These are phyloP conservation scores for Globisporangium takayamanum DNA, from an alignment of 352 stramenopile species.

Conservation along the genomic window DNA sequence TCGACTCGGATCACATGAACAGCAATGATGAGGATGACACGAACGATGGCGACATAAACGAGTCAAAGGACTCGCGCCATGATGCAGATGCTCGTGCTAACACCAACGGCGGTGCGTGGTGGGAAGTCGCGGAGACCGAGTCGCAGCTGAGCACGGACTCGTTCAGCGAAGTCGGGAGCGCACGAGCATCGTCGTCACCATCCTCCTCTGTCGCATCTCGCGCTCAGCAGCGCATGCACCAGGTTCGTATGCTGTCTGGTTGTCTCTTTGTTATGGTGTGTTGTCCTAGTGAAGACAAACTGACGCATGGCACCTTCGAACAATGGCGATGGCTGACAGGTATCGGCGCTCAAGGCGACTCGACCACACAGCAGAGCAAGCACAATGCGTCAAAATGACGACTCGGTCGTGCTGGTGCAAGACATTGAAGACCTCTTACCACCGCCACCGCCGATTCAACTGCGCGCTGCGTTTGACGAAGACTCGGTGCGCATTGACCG, in stretches of 20 bases:
- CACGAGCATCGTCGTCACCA: conserved; percentile 10
- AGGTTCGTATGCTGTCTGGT: conserved; percentile 18
- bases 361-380: background rate
- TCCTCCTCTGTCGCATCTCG: conserved; percentile 7
- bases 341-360: no score
- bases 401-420: conserved; percentile 32
- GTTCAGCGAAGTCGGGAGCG: conserved; percentile 46
- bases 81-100: background rate
- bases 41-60: background rate
- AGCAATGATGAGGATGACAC: conserved; percentile 3
- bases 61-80: background rate
- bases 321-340: no score
- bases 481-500: conserved; percentile 39
- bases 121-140: conserved; percentile 39
- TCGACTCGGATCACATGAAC: conserved; percentile 12
- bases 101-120: conserved; percentile 24
- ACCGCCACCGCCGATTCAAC: conserved; percentile 27
- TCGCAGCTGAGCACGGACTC: conserved; percentile 23
- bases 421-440: conserved; percentile 66
- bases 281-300: background rate
- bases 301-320: no score
- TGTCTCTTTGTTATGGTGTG: background rate
- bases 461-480: conserved; percentile 26
- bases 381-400: conserved; percentile 6
- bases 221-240: conserved; percentile 12